Percentiles rank a stretch among this genome's conserved stretches.
phyloP scores from a whole-genome alignment of 2,329 filamentous ascomycete genomes.

The Paraconiothyrium sp. region DNA sequence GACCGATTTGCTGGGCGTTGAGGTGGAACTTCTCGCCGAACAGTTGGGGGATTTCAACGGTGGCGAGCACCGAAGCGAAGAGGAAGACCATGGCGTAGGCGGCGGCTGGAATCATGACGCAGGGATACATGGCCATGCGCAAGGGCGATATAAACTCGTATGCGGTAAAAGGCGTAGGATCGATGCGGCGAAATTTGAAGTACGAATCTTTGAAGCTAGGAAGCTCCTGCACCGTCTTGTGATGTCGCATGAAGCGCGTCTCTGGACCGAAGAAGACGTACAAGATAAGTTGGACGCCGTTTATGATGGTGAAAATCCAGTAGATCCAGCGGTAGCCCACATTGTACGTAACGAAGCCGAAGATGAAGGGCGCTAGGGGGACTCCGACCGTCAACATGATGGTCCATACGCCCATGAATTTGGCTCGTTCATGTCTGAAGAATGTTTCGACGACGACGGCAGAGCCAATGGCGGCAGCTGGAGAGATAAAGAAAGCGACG shows the following conservation, averaged over 20 bases:
- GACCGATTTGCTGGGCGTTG: conserved; percentile 65
- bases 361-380: conserved; percentile 54
- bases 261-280: conserved; percentile 63
- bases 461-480: conserved; percentile 64
- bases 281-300: conserved; percentile 64
- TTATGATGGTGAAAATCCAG: conserved; percentile 66
- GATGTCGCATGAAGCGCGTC: conserved; percentile 62
- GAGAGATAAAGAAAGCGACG: conserved; percentile 65
- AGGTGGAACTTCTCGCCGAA: conserved; percentile 65
- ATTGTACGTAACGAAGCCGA: conserved; percentile 60
- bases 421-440: conserved; percentile 64
- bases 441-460: conserved; percentile 67
- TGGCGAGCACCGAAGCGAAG: conserved; percentile 63
- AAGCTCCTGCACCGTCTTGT: conserved; percentile 45
- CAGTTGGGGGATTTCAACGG: conserved; percentile 68
- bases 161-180: conserved; percentile 59
- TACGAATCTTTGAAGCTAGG: conserved; percentile 55
- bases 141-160: conserved; percentile 64
- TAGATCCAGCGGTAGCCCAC: conserved; percentile 68
- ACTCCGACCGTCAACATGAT: conserved; percentile 61
- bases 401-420: conserved; percentile 68
- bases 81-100: conserved; percentile 68
- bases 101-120: conserved; percentile 61
- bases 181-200: conserved; percentile 62
- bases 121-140: conserved; percentile 56